Conservation (phyloP, 257 asterid species). For the Gentiana straminea region DNA sequence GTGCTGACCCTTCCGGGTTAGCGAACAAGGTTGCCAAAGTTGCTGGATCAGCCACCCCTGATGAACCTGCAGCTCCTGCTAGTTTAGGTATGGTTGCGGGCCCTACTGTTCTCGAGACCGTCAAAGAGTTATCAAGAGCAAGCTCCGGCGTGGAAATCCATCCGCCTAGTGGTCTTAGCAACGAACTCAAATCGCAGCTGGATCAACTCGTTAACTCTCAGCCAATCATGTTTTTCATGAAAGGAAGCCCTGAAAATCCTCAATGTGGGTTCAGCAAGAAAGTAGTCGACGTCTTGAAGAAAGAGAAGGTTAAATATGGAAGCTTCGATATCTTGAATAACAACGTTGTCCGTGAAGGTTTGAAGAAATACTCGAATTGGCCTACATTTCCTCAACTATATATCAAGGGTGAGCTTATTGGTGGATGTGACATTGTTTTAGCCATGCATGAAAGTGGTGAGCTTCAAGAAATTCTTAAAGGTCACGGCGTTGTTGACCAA, state of each 20-base stretch:
- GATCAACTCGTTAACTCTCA: constrained; percentile 63
- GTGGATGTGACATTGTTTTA: constrained; percentile 76
- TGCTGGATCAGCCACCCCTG: constrained; percentile 59
- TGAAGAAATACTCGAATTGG: constrained; percentile 90
- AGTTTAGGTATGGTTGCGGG: constrained; percentile 99
- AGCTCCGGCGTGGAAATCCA: constrained; percentile 30
- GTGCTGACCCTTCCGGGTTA: constrained; percentile 92
- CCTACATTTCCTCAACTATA: constrained; percentile 95
- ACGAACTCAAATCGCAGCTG: constrained; percentile 33
- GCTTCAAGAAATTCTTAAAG: constrained; percentile 58
- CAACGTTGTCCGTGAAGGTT: constrained; percentile 73
- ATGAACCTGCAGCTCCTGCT: constrained; percentile 94
- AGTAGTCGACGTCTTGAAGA: constrained; percentile 73
- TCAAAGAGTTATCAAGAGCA: constrained; percentile 54
- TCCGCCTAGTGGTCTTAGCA: constrained; percentile 19
- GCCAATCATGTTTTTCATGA: constrained; percentile 83
- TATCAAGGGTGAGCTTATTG: constrained; percentile 94
- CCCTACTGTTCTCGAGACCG: constrained; percentile 69
- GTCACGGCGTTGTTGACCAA: constrained; percentile 39
- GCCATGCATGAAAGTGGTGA: constrained; percentile 92
- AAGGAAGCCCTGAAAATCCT: constrained; percentile 84
- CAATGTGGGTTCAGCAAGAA: constrained; percentile 88
- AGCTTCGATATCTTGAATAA: constrained; percentile 79
- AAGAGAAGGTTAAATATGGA: constrained; percentile 72
- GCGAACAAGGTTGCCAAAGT: constrained; percentile 96